phyloP scores from a whole-genome alignment of 2,329 filamentous ascomycete species.

The Incumbomyces delicatus region DNA sequence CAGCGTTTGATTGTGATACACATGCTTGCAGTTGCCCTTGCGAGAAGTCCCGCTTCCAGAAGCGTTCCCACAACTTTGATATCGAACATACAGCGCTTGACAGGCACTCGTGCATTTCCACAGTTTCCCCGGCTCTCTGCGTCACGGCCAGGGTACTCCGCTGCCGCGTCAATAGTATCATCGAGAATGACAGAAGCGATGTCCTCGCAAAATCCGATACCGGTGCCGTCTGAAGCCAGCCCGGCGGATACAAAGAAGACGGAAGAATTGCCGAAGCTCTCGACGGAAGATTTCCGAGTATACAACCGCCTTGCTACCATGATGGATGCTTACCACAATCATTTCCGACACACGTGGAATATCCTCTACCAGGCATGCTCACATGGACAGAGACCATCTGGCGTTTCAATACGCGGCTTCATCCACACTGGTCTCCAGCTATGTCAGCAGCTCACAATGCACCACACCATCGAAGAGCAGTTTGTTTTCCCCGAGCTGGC shows the following conservation, averaged over 20 bases:
- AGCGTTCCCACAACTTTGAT: not conserved
- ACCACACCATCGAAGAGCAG: slow-evolving; percentile 75
- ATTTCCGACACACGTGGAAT: slow-evolving; percentile 68
- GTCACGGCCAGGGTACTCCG: not conserved
- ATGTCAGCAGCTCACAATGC: slow-evolving; percentile 57
- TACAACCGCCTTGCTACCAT: slow-evolving; percentile 16
- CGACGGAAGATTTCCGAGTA: slow-evolving; percentile 53
- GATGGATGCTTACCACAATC: slow-evolving; percentile 55
- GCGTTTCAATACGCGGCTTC: slow-evolving; percentile 60
- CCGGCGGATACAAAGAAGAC: slow-evolving; percentile 5
- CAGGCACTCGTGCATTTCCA: not conserved
- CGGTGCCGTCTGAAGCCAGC: not conserved
- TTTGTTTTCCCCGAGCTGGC: slow-evolving; percentile 73
- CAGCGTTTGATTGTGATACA: not conserved
- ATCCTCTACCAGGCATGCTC: slow-evolving; percentile 57
- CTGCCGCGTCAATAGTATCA: not conserved
- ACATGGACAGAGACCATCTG: slow-evolving; percentile 47
- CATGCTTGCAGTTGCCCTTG: slow-evolving; percentile 4
- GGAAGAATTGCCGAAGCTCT: slow-evolving; percentile 50
- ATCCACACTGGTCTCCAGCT: slow-evolving; percentile 60
- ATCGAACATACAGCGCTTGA: not conserved
- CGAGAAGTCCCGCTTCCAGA: not conserved
- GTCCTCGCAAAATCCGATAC: slow-evolving; percentile 1
- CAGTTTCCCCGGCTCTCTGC: not conserved
- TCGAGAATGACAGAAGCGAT: not conserved